phyloP scores from a whole-genome alignment of 352 stramenopile genomes.

The Peronospora destructor region DNA sequence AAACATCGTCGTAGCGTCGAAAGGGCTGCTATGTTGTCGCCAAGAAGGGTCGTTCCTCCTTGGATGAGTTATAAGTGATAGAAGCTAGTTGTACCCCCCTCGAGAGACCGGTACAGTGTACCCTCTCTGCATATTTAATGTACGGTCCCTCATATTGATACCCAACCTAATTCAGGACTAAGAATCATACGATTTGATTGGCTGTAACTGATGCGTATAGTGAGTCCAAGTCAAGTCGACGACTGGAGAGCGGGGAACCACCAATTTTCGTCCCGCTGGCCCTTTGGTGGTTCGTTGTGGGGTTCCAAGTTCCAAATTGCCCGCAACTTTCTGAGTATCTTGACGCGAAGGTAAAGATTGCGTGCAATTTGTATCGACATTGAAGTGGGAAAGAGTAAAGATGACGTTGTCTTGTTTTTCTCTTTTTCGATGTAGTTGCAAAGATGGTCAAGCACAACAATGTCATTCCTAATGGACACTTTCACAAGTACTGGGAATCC shows the following conservation, averaged over 20 bases:
- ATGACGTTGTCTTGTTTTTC: neutral
- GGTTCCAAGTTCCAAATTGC: constrained; percentile 85
- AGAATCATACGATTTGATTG: constrained; percentile 31
- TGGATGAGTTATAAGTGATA: no score
- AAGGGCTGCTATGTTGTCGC: neutral
- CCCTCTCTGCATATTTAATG: neutral
- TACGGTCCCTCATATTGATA: neutral
- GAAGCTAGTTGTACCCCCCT: neutral
- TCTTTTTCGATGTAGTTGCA: constrained; percentile 39
- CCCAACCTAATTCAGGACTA: constrained; percentile 1
- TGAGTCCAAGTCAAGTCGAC: constrained; percentile 49
- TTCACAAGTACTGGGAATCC: constrained; percentile 99
- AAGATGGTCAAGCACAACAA: constrained; percentile 99
- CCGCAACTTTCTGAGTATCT: constrained; percentile 83
- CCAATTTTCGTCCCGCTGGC: constrained; percentile 47
- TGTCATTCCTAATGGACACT: constrained; percentile 99
- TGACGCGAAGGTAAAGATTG: constrained; percentile 54
- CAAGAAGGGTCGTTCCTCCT: neutral
- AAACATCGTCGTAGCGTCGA: constrained; percentile 24
- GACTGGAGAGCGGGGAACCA: constrained; percentile 76
- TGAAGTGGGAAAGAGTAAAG: neutral
- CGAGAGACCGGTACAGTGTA: constrained; percentile 8
- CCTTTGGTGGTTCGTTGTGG: constrained; percentile 26
- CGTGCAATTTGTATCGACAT: neutral
- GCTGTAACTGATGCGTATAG: constrained; percentile 36